Evolutionary conservation across 176 grass and related monocot genomes (phyloP).

Genomic region (Cenchrus purpureus): DNA sequence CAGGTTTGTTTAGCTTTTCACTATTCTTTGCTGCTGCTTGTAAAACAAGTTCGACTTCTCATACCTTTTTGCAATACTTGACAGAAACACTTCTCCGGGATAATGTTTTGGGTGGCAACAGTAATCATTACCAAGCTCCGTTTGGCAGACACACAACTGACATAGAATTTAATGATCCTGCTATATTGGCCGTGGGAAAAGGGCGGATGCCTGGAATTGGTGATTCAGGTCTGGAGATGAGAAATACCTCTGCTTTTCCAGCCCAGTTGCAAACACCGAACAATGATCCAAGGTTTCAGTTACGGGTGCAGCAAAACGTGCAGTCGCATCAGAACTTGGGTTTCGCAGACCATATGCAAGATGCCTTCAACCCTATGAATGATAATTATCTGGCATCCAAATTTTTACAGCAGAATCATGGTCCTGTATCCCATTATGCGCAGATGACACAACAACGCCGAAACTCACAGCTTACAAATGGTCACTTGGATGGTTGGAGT

Average conservation of each 20-base stretch:
- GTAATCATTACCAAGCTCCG: slow-evolving; percentile 65
- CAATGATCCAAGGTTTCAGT: slow-evolving; percentile 72
- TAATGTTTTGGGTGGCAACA: slow-evolving; percentile 46
- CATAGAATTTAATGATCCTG: slow-evolving; percentile 92
- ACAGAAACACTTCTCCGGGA: slow-evolving; percentile 55
- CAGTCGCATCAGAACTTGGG: slow-evolving; percentile 68
- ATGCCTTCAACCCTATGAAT: slow-evolving; percentile 65
- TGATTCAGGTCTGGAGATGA: slow-evolving; percentile 63
- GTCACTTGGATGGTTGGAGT: slow-evolving; percentile 83
- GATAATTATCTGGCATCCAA: slow-evolving; percentile 79
- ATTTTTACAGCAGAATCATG: slow-evolving; percentile 60
- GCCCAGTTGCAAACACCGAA: slow-evolving; percentile 61
- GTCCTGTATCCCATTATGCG: slow-evolving; percentile 58
- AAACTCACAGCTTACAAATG: slow-evolving; percentile 62
- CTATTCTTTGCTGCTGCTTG: slow-evolving; percentile 2
- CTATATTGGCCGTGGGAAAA: slow-evolving; percentile 94
- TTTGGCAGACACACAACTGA: slow-evolving; percentile 58
- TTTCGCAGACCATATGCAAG: slow-evolving; percentile 56
- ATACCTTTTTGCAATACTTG: slow-evolving; percentile 35
- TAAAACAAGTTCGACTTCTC: slow-evolving; percentile 27
- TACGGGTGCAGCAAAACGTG: slow-evolving; percentile 66
- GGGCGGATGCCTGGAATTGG: slow-evolving; percentile 71
- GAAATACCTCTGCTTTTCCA: slow-evolving; percentile 50
- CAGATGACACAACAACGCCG: slow-evolving; percentile 66
- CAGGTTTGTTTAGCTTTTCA: slow-evolving; percentile 46